Evolutionary conservation across 768 basidiomycete genomes (phyloP), one percentile per base, ranked within the genome.

Genomic region (Lentinula lateritia): DNA sequence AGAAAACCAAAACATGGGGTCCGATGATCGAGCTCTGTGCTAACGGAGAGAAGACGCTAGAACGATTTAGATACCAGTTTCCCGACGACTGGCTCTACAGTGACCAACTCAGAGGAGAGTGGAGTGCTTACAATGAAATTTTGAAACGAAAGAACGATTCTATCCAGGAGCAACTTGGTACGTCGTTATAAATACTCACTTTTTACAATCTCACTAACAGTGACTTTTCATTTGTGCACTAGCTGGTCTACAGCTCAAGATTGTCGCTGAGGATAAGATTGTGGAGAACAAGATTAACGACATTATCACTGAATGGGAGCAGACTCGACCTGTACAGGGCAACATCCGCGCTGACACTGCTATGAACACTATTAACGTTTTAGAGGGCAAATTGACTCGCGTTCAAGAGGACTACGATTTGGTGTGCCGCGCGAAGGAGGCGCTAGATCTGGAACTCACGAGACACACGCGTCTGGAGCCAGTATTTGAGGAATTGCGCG

Each of bases 221-320:
- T n/a, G 34, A 18, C 3, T 38, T 3, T 43, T 43, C 10, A 32
- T 46, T 46, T 4, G 3, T 46, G 45, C 3, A 15, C 16, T 63
- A 96, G 95, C 93, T 64, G 97, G 96, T 0, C 80, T 99, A n/a
- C 97, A 98, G 74, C 80, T 98, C 64, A 99, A 98, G 83, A 96
- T 99, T 72, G 92, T 96, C n/a, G 95, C 97, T 1, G 95, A 99
- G 73, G 97, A 98, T 80, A 96, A 96, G 78, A 94, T 98, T 59
- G 87, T 98, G 1, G 93, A 96, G 78, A 92, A 93, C 75, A 95
- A 93, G 77, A 95, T 98, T 69, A 88, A 83, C 67, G 95, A 97
- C 68, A 83, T 94, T 61, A 80, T 97, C 15, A 75, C 80, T 60
- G 97, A 98, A 73, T 98, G 97, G 97, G 95, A 98, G 71, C 83